Evolutionary conservation across 148 eudicot genomes (phyloP).

Genomic region (Vaccinium macrocarpon): DNA sequence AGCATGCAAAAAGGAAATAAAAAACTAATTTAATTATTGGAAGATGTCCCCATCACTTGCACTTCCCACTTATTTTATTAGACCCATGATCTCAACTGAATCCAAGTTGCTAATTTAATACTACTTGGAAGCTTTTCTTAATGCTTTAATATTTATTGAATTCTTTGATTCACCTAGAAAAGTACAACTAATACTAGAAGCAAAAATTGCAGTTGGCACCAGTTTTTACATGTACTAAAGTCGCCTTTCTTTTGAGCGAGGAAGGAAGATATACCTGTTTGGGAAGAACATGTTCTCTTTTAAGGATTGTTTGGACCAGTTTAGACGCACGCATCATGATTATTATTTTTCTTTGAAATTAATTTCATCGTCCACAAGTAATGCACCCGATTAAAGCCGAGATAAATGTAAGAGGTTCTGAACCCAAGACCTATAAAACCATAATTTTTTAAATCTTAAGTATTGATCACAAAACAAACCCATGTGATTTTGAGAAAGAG

Average conservation of each 20-base stretch:
- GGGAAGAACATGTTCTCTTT: too few species aligned
- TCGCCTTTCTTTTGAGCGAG: neutral
- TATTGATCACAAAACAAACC: too few species aligned
- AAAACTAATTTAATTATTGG: neutral
- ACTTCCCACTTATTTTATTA: neutral
- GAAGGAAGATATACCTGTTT: neutral
- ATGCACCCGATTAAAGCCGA: too few species aligned
- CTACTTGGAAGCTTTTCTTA: neutral
- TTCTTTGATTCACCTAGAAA: neutral
- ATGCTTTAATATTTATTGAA: neutral
- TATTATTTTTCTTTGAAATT: too few species aligned
- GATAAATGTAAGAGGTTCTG: too few species aligned
- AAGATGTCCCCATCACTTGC: neutral
- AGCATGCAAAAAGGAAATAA: neutral
- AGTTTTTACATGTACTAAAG: slow-evolving; percentile 1
- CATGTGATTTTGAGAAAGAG: too few species aligned
- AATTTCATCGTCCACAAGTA: too few species aligned
- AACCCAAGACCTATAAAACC: too few species aligned
- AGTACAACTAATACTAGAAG: neutral
- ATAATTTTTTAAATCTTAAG: too few species aligned
- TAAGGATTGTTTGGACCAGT: too few species aligned
- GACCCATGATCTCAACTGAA: neutral
- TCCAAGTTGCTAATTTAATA: neutral
- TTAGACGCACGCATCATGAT: too few species aligned
- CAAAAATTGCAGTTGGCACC: neutral